Percentiles rank a stretch among this genome's conserved stretches.
Conservation (phyloP, 352 stramenopile genomes). For the Halophytophthora batemanensis region DNA sequence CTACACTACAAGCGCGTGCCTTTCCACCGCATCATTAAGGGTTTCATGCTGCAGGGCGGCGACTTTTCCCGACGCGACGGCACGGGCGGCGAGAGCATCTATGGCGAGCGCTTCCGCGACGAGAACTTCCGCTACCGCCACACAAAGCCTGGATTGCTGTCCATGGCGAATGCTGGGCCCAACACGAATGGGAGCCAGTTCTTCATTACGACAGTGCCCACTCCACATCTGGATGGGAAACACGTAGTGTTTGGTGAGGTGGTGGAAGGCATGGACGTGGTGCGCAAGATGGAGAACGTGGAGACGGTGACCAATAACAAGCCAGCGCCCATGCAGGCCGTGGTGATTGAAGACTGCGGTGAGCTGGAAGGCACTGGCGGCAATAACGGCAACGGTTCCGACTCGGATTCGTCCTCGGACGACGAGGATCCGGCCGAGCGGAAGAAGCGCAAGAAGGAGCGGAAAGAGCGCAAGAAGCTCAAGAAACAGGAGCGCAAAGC, state of each 20-base stretch:
- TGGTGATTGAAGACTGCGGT: slow-evolving; percentile 95
- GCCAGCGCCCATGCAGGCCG: slow-evolving; percentile 66
- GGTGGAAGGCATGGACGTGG: slow-evolving; percentile 58
- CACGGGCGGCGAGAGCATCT: slow-evolving; percentile 85
- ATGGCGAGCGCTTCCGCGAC: slow-evolving; percentile 81
- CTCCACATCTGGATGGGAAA: slow-evolving; percentile 97
- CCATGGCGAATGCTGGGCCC: slow-evolving; percentile 92
- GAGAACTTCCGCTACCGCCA: slow-evolving; percentile 96
- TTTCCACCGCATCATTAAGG: slow-evolving; percentile 86
- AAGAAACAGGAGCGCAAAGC: slow-evolving; percentile 33
- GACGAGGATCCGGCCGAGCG: slow-evolving; percentile 11
- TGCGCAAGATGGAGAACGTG: slow-evolving; percentile 90
- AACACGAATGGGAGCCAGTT: slow-evolving; percentile 84
- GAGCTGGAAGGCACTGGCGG: slow-evolving; percentile 31
- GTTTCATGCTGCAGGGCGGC: slow-evolving; percentile 85
- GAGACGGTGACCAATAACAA: slow-evolving; percentile 83
- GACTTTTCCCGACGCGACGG: slow-evolving; percentile 80
- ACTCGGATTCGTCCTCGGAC: slow-evolving; percentile 6
- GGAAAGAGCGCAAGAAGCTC: slow-evolving; percentile 25
- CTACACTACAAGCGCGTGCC: slow-evolving; percentile 64
- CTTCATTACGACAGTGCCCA: slow-evolving; percentile 83
- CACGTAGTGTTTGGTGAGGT: slow-evolving; percentile 99
- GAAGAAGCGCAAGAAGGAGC: slow-evolving; percentile 13
- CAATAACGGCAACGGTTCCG: slow-evolving; percentile 2
- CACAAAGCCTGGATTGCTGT: slow-evolving; percentile 90